Evolutionary conservation across 192 early-diverging fungal species (phyloP).

Genomic region (Allomyces arbusculus): DNA sequence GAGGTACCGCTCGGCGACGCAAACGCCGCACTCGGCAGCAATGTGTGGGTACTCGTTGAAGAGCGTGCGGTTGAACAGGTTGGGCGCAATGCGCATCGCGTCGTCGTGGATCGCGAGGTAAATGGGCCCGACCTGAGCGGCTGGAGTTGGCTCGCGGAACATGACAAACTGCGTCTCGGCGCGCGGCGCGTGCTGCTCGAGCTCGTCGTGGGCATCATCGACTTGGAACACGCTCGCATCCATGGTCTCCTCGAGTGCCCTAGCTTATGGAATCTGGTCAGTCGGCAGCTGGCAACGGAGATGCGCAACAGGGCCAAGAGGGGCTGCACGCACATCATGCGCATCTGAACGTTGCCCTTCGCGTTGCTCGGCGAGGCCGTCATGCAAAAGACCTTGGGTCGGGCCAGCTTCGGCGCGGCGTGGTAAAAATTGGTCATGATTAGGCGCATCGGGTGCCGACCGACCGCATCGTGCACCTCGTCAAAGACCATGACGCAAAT

Average conservation of each 20-base stretch:
- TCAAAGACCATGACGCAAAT: constrained; percentile 68
- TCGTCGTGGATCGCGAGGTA: no score
- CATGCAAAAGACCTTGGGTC: constrained; percentile 78
- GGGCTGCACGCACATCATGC: constrained; percentile 2
- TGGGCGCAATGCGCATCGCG: no score
- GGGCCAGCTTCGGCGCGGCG: constrained; percentile 12
- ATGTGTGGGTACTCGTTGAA: no score
- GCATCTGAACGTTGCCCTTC: constrained; percentile 10
- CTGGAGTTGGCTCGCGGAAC: no score
- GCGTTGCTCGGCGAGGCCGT: constrained; percentile 66
- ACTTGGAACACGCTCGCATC: not conserved
- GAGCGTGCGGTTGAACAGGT: no score
- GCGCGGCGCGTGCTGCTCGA: constrained; percentile 9
- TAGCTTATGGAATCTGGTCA: not conserved
- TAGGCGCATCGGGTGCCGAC: constrained; percentile 49
- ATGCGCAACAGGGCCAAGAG: constrained; percentile 1
- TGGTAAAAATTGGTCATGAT: constrained; percentile 72
- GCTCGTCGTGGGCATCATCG: constrained; percentile 1
- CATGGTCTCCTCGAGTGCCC: not conserved
- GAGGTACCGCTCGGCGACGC: no score
- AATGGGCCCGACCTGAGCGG: no score
- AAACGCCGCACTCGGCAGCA: no score
- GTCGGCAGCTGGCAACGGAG: constrained; percentile 3
- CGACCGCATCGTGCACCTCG: constrained; percentile 76
- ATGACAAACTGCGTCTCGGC: not conserved